Base-by-base conservation (phyloP, 2,329 filamentous ascomycete genomes). In the Fonsecaea multimorphosa region DNA sequence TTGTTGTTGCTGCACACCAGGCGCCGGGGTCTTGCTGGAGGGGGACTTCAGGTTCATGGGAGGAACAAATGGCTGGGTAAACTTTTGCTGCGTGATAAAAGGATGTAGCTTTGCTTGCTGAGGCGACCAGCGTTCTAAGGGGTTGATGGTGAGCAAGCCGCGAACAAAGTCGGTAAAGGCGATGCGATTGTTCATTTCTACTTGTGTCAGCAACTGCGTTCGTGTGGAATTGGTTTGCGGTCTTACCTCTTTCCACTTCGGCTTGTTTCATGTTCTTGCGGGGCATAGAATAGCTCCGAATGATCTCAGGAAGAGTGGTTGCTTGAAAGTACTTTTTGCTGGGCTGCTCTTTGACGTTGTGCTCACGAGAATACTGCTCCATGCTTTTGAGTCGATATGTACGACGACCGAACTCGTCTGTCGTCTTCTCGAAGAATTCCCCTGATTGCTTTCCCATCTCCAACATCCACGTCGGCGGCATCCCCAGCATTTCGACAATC, bases 311-410 rank as follows among this genome's bases (percentile, higher is more conserved):
- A 60, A 99, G 81, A 1, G 93, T 96, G 46, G 88, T 97, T 38
- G 93, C 93, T 73, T 94, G 91, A 81, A 99, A 99, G 78, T 99
- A 99, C 80, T 98, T 98, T 84, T 99, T 99, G 86, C 95, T 99
- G 24, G 95, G 95, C 78, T 98, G 95, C 78, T 99, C 95, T 78
- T 99, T 99, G 38, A 93, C 95, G 65, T 91, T 91, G 76, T 97
- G 95, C 76, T 99, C 95, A 63, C 94, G 85, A 16, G 95, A 94
- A 78, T 98, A 99, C 77, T 97, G 93, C 76, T 99, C 95, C 91
- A 99, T 96, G 71, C 91, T 92, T 83, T 99, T 99, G 44, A 99
- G 83, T 61, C 94, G 88, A 77, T 97, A 97, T 6, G 89, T 93
- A 73, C 93, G 90, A 70, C 95, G 87, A 44, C 94, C 94, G 74